These are phyloP conservation scores for Aschersonia sp. DNA, from an alignment of 2,329 filamentous ascomycete species.

Conservation along the genomic window DNA sequence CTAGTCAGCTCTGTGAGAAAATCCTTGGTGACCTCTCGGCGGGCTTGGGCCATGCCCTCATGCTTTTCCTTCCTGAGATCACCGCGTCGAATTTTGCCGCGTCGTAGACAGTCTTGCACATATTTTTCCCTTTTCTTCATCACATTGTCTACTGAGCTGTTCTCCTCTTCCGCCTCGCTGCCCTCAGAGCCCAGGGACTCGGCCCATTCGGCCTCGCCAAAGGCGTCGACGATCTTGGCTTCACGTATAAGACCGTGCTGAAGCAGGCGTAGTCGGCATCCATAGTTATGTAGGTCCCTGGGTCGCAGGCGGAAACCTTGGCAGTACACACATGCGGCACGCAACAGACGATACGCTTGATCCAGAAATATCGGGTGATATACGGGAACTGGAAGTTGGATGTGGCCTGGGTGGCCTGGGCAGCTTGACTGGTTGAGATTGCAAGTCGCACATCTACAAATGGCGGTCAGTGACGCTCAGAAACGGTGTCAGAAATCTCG, in stretches of 20 bases:
- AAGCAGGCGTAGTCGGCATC: conserved; percentile 73
- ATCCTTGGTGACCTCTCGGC: conserved; percentile 62
- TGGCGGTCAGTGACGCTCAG: neutral
- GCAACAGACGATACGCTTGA: conserved; percentile 70
- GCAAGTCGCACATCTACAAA: conserved; percentile 72
- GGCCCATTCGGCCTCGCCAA: conserved; percentile 28
- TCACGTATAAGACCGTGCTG: conserved; percentile 71
- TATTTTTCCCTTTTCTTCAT: conserved; percentile 45
- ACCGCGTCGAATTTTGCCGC: conserved; percentile 33
- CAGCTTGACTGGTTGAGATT: conserved; percentile 69
- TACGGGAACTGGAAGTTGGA: conserved; percentile 82
- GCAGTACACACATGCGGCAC: conserved; percentile 84
- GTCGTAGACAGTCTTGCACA: conserved; percentile 57
- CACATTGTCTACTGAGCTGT: conserved; percentile 37
- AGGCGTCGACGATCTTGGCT: conserved; percentile 40
- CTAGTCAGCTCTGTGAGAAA: conserved; percentile 63
- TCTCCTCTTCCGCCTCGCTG: conserved; percentile 51
- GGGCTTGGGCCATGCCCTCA: conserved; percentile 65
- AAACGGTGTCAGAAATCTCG: neutral
- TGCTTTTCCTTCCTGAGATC: conserved; percentile 55
- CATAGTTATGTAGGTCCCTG: conserved; percentile 61
- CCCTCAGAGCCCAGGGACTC: conserved; percentile 10
- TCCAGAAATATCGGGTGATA: conserved; percentile 98
- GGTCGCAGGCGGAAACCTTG: conserved; percentile 70
- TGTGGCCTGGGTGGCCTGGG: conserved; percentile 87